Evolutionary conservation across 1,139 yeast species (phyloP).

Genomic region (Hyphopichia fennica): DNA sequence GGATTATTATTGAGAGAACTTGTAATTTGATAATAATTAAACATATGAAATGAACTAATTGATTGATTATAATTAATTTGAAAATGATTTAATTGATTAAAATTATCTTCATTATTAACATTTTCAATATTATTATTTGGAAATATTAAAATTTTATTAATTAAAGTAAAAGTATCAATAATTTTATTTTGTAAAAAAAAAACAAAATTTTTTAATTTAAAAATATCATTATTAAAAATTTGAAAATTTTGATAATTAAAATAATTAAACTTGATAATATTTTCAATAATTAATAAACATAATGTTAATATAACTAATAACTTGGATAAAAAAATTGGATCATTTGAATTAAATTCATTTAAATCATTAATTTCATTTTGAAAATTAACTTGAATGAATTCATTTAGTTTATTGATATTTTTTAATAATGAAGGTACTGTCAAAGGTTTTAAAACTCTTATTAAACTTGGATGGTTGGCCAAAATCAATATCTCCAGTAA

Average conservation of each 20-base stretch:
- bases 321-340: slow-evolving; percentile 32
- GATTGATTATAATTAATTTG: slow-evolving; percentile 38
- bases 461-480: slow-evolving; percentile 16
- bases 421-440: slow-evolving; percentile 30
- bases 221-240: slow-evolving; percentile 8
- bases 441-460: slow-evolving; percentile 24
- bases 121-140: slow-evolving; percentile 18
- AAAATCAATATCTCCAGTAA: slow-evolving; percentile 22
- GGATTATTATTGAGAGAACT: slow-evolving; percentile 26
- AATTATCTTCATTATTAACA: slow-evolving; percentile 8
- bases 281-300: slow-evolving; percentile 31
- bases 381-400: slow-evolving; percentile 23
- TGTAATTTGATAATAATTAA: slow-evolving; percentile 33
- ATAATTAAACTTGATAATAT: slow-evolving; percentile 28
- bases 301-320: slow-evolving; percentile 29
- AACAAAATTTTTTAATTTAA: slow-evolving; percentile 23
- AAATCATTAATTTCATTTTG: slow-evolving; percentile 10
- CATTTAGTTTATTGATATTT: slow-evolving; percentile 23
- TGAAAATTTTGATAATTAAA: slow-evolving; percentile 17
- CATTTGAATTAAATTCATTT: slow-evolving; percentile 21
- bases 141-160: slow-evolving; percentile 30
- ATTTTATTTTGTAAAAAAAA: slow-evolving; percentile 29
- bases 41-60: slow-evolving; percentile 31
- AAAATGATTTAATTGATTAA: slow-evolving; percentile 11
- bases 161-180: slow-evolving; percentile 27